Evolutionary conservation across 371 early-diverging fungal species (phyloP).

Genomic region (Zychaea mexicana): DNA sequence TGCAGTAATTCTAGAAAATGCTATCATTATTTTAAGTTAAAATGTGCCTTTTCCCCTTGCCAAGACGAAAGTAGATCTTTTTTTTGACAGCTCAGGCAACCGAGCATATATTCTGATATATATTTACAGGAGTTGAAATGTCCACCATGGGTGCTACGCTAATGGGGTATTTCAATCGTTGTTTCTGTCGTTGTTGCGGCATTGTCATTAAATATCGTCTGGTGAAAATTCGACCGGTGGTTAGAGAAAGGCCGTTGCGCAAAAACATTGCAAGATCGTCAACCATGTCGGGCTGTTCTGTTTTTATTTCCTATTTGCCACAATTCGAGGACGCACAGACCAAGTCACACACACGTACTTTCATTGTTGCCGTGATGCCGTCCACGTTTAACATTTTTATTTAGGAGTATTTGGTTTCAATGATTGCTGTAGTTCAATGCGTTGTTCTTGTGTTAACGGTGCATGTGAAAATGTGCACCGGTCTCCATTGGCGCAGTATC

Average conservation of each 20-base stretch:
- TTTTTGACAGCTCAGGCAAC: neutral
- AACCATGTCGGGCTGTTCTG: neutral
- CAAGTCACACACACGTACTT: neutral
- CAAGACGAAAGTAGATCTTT: too few species aligned
- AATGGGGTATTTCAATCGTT: constrained; percentile 44
- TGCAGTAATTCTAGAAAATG: constrained; percentile 70
- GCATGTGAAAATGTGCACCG: constrained; percentile 38
- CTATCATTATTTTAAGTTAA: constrained; percentile 17
- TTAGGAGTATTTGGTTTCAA: neutral
- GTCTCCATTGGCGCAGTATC: constrained; percentile 19
- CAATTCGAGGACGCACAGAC: neutral
- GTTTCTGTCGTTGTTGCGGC: neutral
- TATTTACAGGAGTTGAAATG: constrained; percentile 66
- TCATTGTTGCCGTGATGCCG: neutral
- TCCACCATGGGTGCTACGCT: constrained; percentile 86
- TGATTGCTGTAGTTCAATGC: neutral
- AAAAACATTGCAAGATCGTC: neutral
- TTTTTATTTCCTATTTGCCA: neutral
- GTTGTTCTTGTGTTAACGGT: neutral
- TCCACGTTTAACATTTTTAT: neutral
- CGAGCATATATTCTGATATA: neutral
- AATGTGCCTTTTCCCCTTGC: too few species aligned
- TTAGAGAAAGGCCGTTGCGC: neutral
- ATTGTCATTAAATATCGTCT: neutral
- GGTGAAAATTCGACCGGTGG: too few species aligned